A percentile compares a stretch with the other conserved stretches of the same genome.
phyloP scores from a whole-genome alignment of 768 basidiomycete genomes.

The Phylloporus rhodoxanthus region DNA sequence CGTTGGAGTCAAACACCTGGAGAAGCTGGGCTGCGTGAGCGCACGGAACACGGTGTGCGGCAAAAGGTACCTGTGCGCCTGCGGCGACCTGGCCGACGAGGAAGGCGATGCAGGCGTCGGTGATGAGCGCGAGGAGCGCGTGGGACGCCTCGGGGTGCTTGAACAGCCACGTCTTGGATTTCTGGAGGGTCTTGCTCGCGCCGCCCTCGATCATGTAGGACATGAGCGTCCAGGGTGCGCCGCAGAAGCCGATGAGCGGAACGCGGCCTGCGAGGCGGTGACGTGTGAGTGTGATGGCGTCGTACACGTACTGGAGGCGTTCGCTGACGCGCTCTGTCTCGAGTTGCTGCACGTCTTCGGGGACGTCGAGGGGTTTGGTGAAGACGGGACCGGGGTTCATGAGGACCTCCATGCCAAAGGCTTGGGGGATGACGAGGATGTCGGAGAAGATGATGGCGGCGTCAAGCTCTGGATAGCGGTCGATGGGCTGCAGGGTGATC shows the following conservation, averaged over 20 bases:
- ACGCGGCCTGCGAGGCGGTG: constrained; percentile 79
- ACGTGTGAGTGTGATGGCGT: constrained; percentile 84
- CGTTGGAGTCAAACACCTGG: constrained; percentile 97
- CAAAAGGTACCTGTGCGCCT: constrained; percentile 93
- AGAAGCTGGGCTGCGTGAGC: constrained; percentile 52
- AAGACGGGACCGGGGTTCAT: constrained; percentile 94
- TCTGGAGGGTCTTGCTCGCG: constrained; percentile 82
- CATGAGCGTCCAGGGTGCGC: constrained; percentile 97
- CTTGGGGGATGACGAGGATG: constrained; percentile 96
- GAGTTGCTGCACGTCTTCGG: constrained; percentile 65
- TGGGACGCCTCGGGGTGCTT: constrained; percentile 66
- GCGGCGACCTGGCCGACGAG: constrained; percentile 91
- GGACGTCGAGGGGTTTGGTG: constrained; percentile 76
- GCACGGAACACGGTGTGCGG: neutral
- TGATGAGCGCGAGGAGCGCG: constrained; percentile 67
- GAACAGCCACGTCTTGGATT: constrained; percentile 93
- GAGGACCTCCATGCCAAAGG: constrained; percentile 90
- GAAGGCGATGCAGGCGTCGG: constrained; percentile 85
- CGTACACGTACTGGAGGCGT: constrained; percentile 87
- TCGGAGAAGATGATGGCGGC: constrained; percentile 98
- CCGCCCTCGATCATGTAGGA: constrained; percentile 99
- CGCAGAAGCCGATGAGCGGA: constrained; percentile 94
- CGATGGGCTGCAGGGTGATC: constrained; percentile 91
- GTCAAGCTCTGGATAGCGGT: constrained; percentile 81
- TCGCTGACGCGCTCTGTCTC: constrained; percentile 69